These are phyloP conservation scores for Dichotomopilus funicola DNA, from an alignment of 2,329 filamentous ascomycete species.

Conservation along the genomic window DNA sequence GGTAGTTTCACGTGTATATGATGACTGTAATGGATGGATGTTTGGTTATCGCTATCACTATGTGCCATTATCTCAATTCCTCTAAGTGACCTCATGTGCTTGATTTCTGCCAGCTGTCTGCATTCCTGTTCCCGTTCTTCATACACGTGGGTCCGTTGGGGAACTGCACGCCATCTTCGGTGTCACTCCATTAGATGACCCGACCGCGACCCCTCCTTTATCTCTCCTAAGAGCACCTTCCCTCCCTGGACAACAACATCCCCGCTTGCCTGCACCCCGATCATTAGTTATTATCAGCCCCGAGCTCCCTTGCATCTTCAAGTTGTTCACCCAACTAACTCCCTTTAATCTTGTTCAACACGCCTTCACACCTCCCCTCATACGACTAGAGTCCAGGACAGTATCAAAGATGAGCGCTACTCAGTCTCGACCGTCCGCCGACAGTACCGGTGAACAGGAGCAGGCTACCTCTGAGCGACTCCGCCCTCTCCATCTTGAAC, in stretches of 20 bases:
- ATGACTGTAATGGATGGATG: slow-evolving; percentile 26
- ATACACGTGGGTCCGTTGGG: too few relatives aligned
- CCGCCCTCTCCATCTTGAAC: slow-evolving; percentile 36
- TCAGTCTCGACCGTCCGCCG: slow-evolving; percentile 32
- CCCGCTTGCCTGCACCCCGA: background rate
- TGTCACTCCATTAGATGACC: too few relatives aligned
- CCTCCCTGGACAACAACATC: background rate
- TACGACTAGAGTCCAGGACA: background rate
- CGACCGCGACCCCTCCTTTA: too few relatives aligned
- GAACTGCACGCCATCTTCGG: too few relatives aligned
- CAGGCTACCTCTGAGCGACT: slow-evolving; percentile 41
- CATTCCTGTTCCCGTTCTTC: too few relatives aligned
- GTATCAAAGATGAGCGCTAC: slow-evolving; percentile 23
- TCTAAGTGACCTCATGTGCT: too few relatives aligned
- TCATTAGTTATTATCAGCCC: too few relatives aligned
- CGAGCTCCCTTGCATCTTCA: too few relatives aligned
- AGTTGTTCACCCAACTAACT: background rate
- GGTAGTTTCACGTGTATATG: slow-evolving; percentile 23
- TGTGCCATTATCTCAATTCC: too few relatives aligned
- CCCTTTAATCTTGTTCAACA: background rate
- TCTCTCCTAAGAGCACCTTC: background rate
- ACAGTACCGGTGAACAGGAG: slow-evolving; percentile 29
- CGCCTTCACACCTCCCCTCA: background rate
- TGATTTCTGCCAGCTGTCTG: too few relatives aligned
- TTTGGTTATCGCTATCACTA: background rate